These are phyloP conservation scores for Sinapis alba DNA, from an alignment of 441 rosid genomes.

Conservation along the genomic window DNA sequence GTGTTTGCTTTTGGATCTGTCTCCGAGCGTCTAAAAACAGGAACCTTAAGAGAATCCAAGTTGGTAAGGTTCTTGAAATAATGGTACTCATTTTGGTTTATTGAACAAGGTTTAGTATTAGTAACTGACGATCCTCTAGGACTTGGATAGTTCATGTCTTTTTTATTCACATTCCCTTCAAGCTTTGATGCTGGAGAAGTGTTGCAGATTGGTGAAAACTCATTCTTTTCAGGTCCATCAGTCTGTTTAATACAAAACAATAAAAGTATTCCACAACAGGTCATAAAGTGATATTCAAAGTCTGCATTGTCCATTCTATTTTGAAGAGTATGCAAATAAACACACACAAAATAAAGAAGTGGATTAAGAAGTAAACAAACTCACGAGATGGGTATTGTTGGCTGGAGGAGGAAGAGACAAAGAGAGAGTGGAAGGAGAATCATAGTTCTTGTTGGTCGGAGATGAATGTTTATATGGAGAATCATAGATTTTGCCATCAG, in stretches of 20 bases:
- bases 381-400: conserved; percentile 15
- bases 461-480: conserved; percentile 58
- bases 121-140: conserved; percentile 40
- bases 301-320: neutral
- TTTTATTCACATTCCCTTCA: conserved; percentile 24
- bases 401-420: conserved; percentile 32
- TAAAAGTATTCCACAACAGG: neutral
- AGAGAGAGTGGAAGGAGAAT: conserved; percentile 51
- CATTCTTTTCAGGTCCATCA: conserved; percentile 29
- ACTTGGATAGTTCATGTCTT: conserved; percentile 26
- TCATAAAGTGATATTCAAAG: neutral
- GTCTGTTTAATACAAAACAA: neutral
- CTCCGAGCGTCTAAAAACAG: conserved; percentile 37
- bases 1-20: conserved; percentile 37
- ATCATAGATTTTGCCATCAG: conserved; percentile 88
- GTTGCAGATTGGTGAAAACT: conserved; percentile 29
- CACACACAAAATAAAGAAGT: conserved; percentile 13
- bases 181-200: conserved; percentile 34
- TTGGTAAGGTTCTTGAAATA: conserved; percentile 39
- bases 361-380: neutral
- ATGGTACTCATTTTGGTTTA: conserved; percentile 32
- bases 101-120: conserved; percentile 37
- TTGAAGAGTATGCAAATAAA: neutral
- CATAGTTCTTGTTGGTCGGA: conserved; percentile 36
- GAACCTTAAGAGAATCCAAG: conserved; percentile 46